Conservation (phyloP, 78 protist genomes). For the Ministeria vibrans region DNA sequence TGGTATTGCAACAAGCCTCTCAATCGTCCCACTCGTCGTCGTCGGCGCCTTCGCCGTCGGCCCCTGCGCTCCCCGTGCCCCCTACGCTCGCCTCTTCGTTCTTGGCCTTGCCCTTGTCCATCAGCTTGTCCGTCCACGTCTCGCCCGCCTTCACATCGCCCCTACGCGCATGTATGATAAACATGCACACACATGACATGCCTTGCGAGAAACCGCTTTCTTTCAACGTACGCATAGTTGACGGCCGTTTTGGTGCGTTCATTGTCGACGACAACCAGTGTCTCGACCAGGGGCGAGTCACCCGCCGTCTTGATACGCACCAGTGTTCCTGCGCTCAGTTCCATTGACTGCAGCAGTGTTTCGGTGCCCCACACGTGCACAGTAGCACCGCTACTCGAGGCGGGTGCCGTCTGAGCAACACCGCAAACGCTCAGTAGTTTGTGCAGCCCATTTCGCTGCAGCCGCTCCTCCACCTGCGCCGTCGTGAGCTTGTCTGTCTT, state of each 20-base stretch:
- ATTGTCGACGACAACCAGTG: not conserved
- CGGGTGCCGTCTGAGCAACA: too few relatives aligned
- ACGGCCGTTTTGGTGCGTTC: too few relatives aligned
- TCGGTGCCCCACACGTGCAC: not conserved
- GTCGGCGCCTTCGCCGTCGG: not conserved
- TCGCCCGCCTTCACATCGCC: not conserved
- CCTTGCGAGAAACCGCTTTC: not conserved
- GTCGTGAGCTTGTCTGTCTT: too few relatives aligned
- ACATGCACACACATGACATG: not conserved
- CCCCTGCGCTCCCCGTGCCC: not conserved
- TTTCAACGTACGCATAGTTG: not conserved
- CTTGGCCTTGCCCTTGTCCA: not conserved
- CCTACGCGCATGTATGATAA: not conserved
- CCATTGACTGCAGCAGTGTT: not conserved
- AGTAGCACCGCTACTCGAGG: too few relatives aligned
- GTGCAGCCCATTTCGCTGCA: too few relatives aligned
- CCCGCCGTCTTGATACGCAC: not conserved
- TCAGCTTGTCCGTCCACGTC: slow-evolving; percentile 7
- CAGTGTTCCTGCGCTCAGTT: not conserved
- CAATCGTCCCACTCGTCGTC: not conserved
- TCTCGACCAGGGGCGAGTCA: not conserved
- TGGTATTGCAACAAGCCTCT: too few relatives aligned
- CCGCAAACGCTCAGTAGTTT: too few relatives aligned
- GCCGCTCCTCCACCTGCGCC: too few relatives aligned
- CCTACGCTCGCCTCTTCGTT: not conserved